These are phyloP conservation scores for Neurospora sp. DNA, from an alignment of 495 filamentous ascomycete species.

Conservation along the genomic window DNA sequence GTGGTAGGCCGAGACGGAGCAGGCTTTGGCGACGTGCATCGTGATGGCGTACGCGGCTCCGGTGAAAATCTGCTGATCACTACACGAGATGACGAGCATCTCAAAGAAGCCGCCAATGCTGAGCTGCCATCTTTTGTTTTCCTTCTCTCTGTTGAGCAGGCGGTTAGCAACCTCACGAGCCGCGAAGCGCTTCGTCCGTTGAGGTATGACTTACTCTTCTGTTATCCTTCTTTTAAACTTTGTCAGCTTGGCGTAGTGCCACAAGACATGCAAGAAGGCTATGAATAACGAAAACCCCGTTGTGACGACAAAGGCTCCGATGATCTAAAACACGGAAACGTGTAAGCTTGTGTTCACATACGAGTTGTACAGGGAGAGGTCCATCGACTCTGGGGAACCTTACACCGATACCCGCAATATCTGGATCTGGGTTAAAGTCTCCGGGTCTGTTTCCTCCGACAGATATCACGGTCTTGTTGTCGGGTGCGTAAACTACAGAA, in stretches of 20 bases:
- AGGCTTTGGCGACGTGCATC: conserved; percentile 24
- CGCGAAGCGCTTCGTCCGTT: not conserved
- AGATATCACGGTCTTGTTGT: not conserved
- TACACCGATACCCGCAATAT: conserved; percentile 11
- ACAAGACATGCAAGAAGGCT: conserved; percentile 12
- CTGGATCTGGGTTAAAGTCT: conserved; percentile 4
- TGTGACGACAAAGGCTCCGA: conserved; percentile 20
- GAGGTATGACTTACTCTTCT: conserved; percentile 7
- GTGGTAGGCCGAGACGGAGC: conserved; percentile 31
- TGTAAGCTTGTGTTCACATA: not conserved
- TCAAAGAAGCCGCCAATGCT: conserved; percentile 24
- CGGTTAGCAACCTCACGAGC: not conserved
- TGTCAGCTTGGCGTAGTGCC: conserved; percentile 5
- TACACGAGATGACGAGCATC: conserved; percentile 24
- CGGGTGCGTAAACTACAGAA: not conserved
- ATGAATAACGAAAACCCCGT: conserved; percentile 16
- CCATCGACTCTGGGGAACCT: not conserved
- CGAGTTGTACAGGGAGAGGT: not conserved
- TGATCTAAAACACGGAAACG: conserved; percentile 9
- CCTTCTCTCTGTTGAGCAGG: conserved; percentile 1
- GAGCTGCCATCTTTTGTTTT: not conserved
- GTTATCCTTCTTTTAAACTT: not conserved
- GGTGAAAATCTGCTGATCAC: conserved; percentile 32
- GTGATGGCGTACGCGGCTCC: conserved; percentile 27
- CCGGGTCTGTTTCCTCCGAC: not conserved